Evolutionary conservation across 768 basidiomycete species (phyloP).

Genomic region (Tephrocybe sp.): DNA sequence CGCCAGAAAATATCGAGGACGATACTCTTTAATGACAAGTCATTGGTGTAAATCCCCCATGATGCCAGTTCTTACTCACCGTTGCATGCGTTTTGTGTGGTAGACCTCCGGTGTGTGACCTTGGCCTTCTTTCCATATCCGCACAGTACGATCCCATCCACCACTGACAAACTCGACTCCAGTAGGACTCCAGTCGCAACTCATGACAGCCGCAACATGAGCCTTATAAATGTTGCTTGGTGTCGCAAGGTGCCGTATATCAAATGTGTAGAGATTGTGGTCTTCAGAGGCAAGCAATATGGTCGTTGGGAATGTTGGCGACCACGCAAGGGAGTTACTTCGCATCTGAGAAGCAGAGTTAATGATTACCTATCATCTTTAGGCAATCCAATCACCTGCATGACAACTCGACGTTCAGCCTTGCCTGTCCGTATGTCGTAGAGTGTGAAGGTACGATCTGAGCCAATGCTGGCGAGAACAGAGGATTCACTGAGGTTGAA

Average conservation of each 20-base stretch:
- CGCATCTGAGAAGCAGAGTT: conserved; percentile 58
- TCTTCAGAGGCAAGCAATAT: conserved; percentile 97
- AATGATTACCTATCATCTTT: neutral
- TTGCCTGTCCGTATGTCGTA: conserved; percentile 98
- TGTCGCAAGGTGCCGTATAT: conserved; percentile 78
- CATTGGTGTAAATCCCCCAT: neutral
- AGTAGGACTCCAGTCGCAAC: conserved; percentile 96
- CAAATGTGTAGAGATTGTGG: conserved; percentile 97
- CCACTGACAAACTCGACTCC: conserved; percentile 96
- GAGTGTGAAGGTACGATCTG: conserved; percentile 92
- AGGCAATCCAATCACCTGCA: conserved; percentile 63
- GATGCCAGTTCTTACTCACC: conserved; percentile 42
- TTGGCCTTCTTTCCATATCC: conserved; percentile 88
- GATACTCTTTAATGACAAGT: conserved; percentile 62
- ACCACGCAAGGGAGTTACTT: conserved; percentile 91
- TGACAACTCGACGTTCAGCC: conserved; percentile 87
- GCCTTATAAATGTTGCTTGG: conserved; percentile 96
- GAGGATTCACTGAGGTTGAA: conserved; percentile 96
- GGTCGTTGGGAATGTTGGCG: conserved; percentile 91
- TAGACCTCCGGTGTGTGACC: conserved; percentile 88
- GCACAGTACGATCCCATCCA: conserved; percentile 92
- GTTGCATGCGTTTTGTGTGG: conserved; percentile 99
- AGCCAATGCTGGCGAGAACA: conserved; percentile 92
- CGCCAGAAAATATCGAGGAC: conserved; percentile 84
- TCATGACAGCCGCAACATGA: conserved; percentile 95